Base-by-base conservation (phyloP, 2,329 filamentous ascomycete species). In the Cladophialophora carrionii region DNA sequence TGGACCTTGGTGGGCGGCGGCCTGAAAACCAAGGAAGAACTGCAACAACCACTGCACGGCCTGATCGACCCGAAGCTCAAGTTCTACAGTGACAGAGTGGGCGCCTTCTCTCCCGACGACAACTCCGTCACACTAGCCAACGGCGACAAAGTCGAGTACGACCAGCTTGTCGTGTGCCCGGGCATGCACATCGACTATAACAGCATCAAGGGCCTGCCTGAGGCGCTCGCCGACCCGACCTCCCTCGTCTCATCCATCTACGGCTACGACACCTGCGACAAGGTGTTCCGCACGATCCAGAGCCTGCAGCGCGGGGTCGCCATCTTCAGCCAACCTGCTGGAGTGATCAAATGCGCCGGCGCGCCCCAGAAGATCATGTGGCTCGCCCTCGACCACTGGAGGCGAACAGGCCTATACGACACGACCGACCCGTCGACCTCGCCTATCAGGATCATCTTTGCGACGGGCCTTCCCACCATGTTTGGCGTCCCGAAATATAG, bases 1-100 rank as follows among this genome's bases (percentile, higher is more conserved):
- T 90, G 87, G 87, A 90, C 88, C 1, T 79, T 90, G 0, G 87
- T 89, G 1, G 87, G 87, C 51, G 87, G 85, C 46, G 87, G 87
- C 3, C 79, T 90, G 46, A 89, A 89, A 75, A 82, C 79, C 54
- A 87, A 86, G 72, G 78, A 87, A 68, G 82, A 87, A 26, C 76
- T 89, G 62, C 81, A 82, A 54, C 75, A 77, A 62, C 83, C 82
- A 0, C 73, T 88, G 46, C 71, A 77, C 4, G 76, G 76, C 55
- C 73, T 89, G 56, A 75, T 89, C 7, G 82, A 88, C 70, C 74
- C 83, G n/a, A 86, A 86, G 71, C 75, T 90, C 67, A 84, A 84
- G 71, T 82, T 87, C 70, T 89, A 89, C 78, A 79, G 81, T 64
- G 76, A 82, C 1, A 73, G 75, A 2, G 85, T 88, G 1, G 72